Base-by-base conservation (phyloP, 1,284 basidiomycete genomes). In the Trametes versicolor region DNA sequence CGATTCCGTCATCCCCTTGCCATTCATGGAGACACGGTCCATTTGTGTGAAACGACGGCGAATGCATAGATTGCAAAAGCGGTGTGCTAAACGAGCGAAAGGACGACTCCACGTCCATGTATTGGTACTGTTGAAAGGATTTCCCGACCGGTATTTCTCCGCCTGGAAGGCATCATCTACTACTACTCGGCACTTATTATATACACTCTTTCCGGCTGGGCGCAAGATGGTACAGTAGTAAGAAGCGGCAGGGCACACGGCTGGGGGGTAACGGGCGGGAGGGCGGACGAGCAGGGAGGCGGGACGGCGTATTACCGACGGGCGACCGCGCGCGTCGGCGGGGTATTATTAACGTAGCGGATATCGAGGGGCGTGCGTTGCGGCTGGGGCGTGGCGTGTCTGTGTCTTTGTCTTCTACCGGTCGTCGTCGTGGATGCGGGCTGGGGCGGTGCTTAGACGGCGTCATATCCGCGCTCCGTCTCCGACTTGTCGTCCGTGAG, bases 21-120 rank as follows among this genome's bases (percentile, higher is more conserved):
- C 19, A 25, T n/a, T n/a, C 34, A n/a, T 39, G 4, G 17, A 7
- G 2, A 10, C 25, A 45, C 39, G 9, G 19, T 21, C 21, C 10
- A 7, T 37, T 32, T 36, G 32, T 34, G 56, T 39, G 50, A 25
- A 68, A 65, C 12, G 66, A 63, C 63, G 19, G 63, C 63, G 41
- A 57, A 54, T 63, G 63, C 67, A 43, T 63, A 13, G 64, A 68
- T 68, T 63, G 61, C 63, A 62, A 63, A 39, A 57, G 13, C 9
- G n/a, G 36, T 37, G 52, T 34, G 47, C 34, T 55, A 47, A 59
- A 53, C 27, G 65, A 62, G 58, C 19, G 58, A 27, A 29, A 23
- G 37, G 57, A 58, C 65, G 61, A 54, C 34, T 66, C 65, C 43
- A 66, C 61, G 61, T 50, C 61, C 27, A 23, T 19, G 34, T 54